phyloP scores from a whole-genome alignment of 2,329 filamentous ascomycete species.

The Lojkania enalia region DNA sequence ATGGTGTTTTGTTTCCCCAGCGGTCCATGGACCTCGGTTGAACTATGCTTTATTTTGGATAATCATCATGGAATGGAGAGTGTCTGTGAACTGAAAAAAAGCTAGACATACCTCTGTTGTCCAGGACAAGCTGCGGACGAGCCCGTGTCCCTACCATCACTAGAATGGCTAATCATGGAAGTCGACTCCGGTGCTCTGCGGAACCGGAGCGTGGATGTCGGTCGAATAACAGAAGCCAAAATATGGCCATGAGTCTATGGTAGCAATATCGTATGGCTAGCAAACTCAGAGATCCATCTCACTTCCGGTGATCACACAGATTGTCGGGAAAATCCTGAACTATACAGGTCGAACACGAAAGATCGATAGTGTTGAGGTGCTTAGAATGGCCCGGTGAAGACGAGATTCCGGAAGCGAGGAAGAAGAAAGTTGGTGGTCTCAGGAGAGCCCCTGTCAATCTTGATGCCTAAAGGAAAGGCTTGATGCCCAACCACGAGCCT shows the following conservation, averaged over 20 bases:
- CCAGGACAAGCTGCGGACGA: too few relatives aligned
- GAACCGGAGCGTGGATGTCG: neutral
- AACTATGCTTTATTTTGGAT: slow-evolving; percentile 48
- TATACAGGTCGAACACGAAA: neutral
- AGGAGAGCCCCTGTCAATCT: slow-evolving; percentile 20
- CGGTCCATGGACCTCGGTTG: slow-evolving; percentile 45
- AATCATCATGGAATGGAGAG: slow-evolving; percentile 41
- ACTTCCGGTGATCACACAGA: slow-evolving; percentile 8
- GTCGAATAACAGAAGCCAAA: neutral
- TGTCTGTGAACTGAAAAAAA: slow-evolving; percentile 8
- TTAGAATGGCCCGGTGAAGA: slow-evolving; percentile 9
- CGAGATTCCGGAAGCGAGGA: slow-evolving; percentile 1
- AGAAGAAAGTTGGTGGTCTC: neutral
- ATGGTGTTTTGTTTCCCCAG: slow-evolving; percentile 46
- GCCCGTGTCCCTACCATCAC: too few relatives aligned
- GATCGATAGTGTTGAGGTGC: neutral
- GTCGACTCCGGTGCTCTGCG: neutral
- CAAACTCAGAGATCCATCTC: slow-evolving; percentile 5
- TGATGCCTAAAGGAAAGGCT: slow-evolving; percentile 15
- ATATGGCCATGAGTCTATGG: neutral
- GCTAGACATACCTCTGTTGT: slow-evolving; percentile 27
- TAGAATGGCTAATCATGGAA: too few relatives aligned
- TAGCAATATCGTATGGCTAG: neutral
- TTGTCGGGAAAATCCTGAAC: slow-evolving; percentile 6
- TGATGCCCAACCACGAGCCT: slow-evolving; percentile 33